A percentile compares a stretch with the other conserved stretches of the same genome.
phyloP scores from a whole-genome alignment of 257 asterid genomes.

The Parsonsia alboflavescens region DNA sequence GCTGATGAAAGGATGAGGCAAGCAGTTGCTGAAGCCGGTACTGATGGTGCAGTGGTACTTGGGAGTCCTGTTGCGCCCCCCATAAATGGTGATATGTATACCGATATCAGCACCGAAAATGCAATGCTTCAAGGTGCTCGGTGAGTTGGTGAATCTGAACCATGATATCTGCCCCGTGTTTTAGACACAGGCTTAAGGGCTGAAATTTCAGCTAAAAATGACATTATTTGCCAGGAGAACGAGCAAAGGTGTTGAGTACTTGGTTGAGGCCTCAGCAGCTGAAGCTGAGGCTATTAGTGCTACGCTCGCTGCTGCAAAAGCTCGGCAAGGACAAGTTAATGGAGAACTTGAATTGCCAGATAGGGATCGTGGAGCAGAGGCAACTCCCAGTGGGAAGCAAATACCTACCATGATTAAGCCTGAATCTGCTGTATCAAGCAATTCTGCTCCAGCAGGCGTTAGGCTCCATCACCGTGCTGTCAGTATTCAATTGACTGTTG shows the following conservation, averaged over 20 bases:
- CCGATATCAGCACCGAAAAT: constrained; percentile 92
- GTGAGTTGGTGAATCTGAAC: constrained; percentile 38
- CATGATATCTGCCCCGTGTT: constrained; percentile 13
- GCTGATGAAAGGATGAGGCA: constrained; percentile 63
- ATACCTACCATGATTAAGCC: constrained; percentile 69
- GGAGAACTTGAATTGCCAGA: constrained; percentile 94
- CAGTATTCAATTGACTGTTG: constrained; percentile 34
- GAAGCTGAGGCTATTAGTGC: constrained; percentile 99
- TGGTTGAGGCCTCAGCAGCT: constrained; percentile 98
- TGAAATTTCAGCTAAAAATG: constrained; percentile 20
- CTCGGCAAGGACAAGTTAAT: constrained; percentile 87
- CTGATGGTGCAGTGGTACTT: constrained; percentile 88
- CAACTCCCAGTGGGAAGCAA: constrained; percentile 94
- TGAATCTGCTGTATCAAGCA: constrained; percentile 60
- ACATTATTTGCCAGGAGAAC: constrained; percentile 44
- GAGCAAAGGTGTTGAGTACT: constrained; percentile 89
- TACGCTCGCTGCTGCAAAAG: constrained; percentile 96
- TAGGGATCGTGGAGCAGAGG: constrained; percentile 96
- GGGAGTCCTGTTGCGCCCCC: constrained; percentile 95
- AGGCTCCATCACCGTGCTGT: constrained; percentile 99
- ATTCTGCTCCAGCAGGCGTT: constrained; percentile 82
- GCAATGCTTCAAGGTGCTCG: constrained; percentile 77
- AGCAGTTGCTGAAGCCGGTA: constrained; percentile 39
- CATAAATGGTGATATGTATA: constrained; percentile 77
- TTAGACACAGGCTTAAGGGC: background rate